phyloP scores from a whole-genome alignment of 164 flowering plant genomes.

The Platanus orientalis region DNA sequence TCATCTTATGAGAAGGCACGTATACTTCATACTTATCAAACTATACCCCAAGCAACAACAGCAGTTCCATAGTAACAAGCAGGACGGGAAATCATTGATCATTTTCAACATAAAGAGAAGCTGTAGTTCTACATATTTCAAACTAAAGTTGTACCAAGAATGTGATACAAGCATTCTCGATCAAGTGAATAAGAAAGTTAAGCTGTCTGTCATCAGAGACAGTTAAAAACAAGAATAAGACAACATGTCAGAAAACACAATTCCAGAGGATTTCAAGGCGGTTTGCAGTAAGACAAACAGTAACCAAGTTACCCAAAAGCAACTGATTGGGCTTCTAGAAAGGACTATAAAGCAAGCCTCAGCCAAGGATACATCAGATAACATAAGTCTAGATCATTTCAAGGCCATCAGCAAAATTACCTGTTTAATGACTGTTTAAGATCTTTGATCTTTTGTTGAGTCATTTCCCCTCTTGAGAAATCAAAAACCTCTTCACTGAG shows the following conservation, averaged over 20 bases:
- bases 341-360: background rate
- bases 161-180: background rate
- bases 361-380: background rate
- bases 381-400: background rate
- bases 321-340: background rate
- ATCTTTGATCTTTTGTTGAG: slow-evolving; percentile 95
- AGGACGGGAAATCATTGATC: too few relatives aligned
- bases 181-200: too few relatives aligned
- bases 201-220: too few relatives aligned
- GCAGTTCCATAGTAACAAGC: too few relatives aligned
- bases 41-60: too few relatives aligned
- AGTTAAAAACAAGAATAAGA: too few relatives aligned
- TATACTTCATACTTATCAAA: too few relatives aligned
- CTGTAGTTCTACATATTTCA: background rate
- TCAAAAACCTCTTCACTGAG: slow-evolving; percentile 98
- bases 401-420: slow-evolving; percentile 28
- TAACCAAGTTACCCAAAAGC: background rate
- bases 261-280: too few relatives aligned
- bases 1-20: too few relatives aligned
- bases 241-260: too few relatives aligned
- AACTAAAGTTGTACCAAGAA: background rate
- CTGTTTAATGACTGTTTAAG: slow-evolving; percentile 93
- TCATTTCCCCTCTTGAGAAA: slow-evolving; percentile 99
- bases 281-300: too few relatives aligned
- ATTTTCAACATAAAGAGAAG: background rate